Evolutionary conservation across 129 eudicot species (phyloP), one percentile per base, ranked within the genome.

Genomic region (Gnaphalium uliginosum): DNA sequence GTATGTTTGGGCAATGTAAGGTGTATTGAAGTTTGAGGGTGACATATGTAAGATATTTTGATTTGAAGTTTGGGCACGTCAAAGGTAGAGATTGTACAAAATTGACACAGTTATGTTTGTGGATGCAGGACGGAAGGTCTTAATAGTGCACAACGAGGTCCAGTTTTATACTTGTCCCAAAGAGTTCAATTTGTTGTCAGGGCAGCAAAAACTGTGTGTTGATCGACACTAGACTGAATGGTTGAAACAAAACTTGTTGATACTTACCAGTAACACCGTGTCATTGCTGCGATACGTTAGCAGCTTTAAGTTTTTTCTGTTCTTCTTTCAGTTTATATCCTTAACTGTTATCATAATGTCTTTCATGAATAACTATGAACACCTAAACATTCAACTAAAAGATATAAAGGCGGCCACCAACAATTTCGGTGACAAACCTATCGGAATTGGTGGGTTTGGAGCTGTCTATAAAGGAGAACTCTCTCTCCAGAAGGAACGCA

Each of bases 371-470:
- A 33, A 75, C 21, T 65, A 39, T 75, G 18, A 37, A 29, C 72
- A 75, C 65, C 72, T 75, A 11, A 56, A 50, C 48, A 48, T 75
- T 68, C 51, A 11, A 75, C 79, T 64, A 18, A n/a, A 75, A 75
- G 79, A 46, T 32, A 21, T 75, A 27, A 21, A 27, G 63, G 61
- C 21, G 43, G 72, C 79, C 11, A 75, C 79, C 64, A 22, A 50
- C 60, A 1, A 46, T 64, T 74, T 74, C 37, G 4, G 65, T 0
- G 24, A 75, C 18, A 64, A 21, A 18, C 62, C 62, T 15, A 75
- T 75, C 5, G 79, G 79, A 75, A 1, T 3, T 6, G 79, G 79
- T 9, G 79, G 79, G 21, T 75, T 75, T 30, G 79, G 79, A 19
- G 6, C 25, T 30, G 79, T 75, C 17, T 75, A 63, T 48, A 74